phyloP scores from a whole-genome alignment of 331 rosid genomes.

The Malus hybrid region DNA sequence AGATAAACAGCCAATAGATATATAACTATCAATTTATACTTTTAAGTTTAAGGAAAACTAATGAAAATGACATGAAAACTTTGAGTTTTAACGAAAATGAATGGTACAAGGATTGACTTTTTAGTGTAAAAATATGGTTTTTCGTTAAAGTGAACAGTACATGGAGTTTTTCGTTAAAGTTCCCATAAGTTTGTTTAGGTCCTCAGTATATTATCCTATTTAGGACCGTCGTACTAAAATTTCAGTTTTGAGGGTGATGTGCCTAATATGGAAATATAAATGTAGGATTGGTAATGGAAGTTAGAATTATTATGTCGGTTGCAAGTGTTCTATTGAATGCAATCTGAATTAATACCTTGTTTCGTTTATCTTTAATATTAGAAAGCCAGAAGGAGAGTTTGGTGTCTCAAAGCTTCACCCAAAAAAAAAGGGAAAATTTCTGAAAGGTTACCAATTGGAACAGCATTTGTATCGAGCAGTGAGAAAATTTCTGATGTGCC shows the following conservation, averaged over 20 bases:
- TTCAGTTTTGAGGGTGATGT: neutral
- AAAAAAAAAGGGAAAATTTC: neutral
- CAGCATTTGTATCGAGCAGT: constrained; percentile 7
- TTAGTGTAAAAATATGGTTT: no score
- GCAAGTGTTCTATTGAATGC: neutral
- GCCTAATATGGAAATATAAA: neutral
- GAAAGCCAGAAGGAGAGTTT: no score
- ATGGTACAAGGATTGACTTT: no score
- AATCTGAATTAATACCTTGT: neutral
- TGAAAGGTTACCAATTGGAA: constrained; percentile 32
- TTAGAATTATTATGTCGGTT: neutral
- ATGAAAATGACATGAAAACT: no score
- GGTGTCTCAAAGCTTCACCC: no score
- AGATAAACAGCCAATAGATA: neutral
- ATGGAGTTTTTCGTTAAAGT: no score
- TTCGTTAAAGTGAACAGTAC: no score
- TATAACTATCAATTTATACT: no score
- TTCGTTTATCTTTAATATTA: no score
- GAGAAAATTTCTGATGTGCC: constrained; percentile 2
- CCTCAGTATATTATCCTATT: neutral
- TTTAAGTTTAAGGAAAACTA: no score
- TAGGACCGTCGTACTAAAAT: neutral
- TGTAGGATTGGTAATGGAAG: neutral
- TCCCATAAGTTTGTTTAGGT: no score
- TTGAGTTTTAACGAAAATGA: no score